Conservation (phyloP, 352 stramenopile species). For the Pythium chondricola region DNA sequence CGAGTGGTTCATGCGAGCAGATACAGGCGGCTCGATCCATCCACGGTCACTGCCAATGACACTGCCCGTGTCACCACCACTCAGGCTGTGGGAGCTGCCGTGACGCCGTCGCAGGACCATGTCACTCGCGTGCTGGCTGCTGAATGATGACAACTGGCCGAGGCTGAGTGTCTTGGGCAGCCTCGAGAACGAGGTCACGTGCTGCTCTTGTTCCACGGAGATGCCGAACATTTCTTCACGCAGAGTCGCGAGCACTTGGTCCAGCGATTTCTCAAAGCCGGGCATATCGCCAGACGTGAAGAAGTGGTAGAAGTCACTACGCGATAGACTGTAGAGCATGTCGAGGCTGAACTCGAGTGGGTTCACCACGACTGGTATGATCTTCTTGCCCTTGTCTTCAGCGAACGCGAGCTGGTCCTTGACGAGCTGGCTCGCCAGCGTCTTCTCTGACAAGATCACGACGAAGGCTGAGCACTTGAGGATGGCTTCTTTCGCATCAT, state of each 20-base stretch:
- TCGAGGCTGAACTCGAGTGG: conserved; percentile 58
- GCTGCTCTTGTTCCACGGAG: conserved; percentile 25
- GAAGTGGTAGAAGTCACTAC: conserved; percentile 79
- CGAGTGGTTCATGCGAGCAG: conserved; percentile 7
- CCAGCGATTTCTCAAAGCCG: conserved; percentile 59
- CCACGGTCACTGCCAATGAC: conserved; percentile 3
- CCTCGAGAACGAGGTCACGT: background rate
- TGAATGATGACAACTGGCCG: conserved; percentile 20
- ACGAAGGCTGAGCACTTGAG: conserved; percentile 76
- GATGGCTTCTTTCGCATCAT: conserved; percentile 77
- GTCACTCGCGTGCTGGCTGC: conserved; percentile 9
- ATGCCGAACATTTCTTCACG: conserved; percentile 69
- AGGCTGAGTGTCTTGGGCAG: conserved; percentile 19
- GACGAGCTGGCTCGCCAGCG: conserved; percentile 57
- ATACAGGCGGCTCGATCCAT: conserved; percentile 4
- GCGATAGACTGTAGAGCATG: conserved; percentile 74
- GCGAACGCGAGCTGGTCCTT: conserved; percentile 78
- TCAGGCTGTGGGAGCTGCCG: conserved; percentile 10
- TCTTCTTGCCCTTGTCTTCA: conserved; percentile 81
- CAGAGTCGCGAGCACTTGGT: conserved; percentile 44
- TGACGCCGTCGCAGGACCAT: conserved; percentile 13
- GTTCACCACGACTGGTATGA: conserved; percentile 69
- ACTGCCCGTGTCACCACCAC: conserved; percentile 9
- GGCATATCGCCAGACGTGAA: conserved; percentile 76
- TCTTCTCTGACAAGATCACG: conserved; percentile 70